Base-by-base conservation (phyloP, 2,329 filamentous ascomycete genomes). In the Fusarium hostae region DNA sequence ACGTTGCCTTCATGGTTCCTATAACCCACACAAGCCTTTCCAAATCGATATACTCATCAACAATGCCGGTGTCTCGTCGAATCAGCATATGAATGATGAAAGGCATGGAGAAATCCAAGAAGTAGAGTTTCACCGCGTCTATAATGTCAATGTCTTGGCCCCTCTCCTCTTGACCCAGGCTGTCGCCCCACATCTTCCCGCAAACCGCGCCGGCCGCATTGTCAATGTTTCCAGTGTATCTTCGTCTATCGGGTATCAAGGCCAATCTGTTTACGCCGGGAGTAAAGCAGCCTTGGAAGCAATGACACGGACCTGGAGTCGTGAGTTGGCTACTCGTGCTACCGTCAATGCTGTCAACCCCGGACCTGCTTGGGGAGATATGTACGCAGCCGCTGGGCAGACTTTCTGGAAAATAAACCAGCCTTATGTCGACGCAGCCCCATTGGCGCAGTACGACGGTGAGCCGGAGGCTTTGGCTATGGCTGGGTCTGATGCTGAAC, bases 41-140 rank as follows among this genome's bases (percentile, higher is more conserved):
- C 77, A 78, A 76, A 87, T 97, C 77, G 93, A 97, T 82, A 93
- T 97, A 68, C 84, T 97, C 58, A 84, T 97, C 84, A 97, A 97
- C 87, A 97, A 97, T 80, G 94, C 94, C 34, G 94, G 93, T 59
- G 83, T 90, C 10, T 84, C 88, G 35, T 83, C 88, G 41, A 95
- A 96, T 82, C 88, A 91, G 74, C 79, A 83, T 30, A 82, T 92
- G 28, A 86, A 88, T 55, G 87, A 92, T 32, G 63, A 79, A 10
- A 80, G 89, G 26, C 80, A 85, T 60, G 80, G 80, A 22, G 82
- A 81, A 35, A 88, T 94, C 69, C 87, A 86, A 7, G 78, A 85
- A 9, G 85, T 86, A 16, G 88, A 94, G 76, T 97, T 95, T 82
- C 86, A 90, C 45, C 84, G 86, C 74, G 90, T 92, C 62, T 97